Conservation (phyloP, 495 filamentous ascomycete species). For the Penicillium fimorum region DNA sequence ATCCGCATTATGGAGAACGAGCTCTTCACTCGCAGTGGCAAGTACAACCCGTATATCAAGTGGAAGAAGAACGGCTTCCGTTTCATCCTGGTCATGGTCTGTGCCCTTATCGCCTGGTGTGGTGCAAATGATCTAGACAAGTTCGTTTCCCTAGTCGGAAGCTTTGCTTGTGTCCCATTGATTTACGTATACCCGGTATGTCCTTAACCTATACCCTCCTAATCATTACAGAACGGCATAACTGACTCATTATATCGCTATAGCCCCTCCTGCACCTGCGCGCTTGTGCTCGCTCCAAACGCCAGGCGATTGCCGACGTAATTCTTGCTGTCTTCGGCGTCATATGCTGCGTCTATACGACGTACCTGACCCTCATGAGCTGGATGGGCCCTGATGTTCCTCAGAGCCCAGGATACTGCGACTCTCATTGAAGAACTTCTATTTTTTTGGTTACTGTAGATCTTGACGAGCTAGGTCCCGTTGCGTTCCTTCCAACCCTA, state of each 20-base stretch:
- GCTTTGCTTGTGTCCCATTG: constrained; percentile 95
- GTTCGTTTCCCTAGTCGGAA: constrained; percentile 92
- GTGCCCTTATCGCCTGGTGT: constrained; percentile 83
- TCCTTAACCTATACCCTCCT: constrained; percentile 19
- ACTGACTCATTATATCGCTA: constrained; percentile 9
- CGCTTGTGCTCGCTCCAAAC: constrained; percentile 64
- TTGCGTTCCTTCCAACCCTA: constrained; percentile 13
- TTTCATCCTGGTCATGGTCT: constrained; percentile 84
- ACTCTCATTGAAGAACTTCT: constrained; percentile 33
- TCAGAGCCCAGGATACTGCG: constrained; percentile 59
- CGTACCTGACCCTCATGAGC: constrained; percentile 73
- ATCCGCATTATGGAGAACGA: constrained; percentile 74
- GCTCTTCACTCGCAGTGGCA: constrained; percentile 79
- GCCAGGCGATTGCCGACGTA: constrained; percentile 68
- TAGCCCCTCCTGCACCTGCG: constrained; percentile 86
- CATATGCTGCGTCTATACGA: constrained; percentile 87
- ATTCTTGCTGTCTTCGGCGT: constrained; percentile 75
- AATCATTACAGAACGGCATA: neutral
- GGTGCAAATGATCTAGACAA: constrained; percentile 94
- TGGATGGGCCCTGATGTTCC: constrained; percentile 59
- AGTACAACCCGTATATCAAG: constrained; percentile 94
- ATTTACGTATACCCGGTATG: constrained; percentile 97
- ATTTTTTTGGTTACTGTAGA: constrained; percentile 6
- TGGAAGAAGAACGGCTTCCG: constrained; percentile 98
- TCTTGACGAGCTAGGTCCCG: constrained; percentile 1